These are phyloP conservation scores for Alternaria ventricosa DNA, from an alignment of 2,329 filamentous ascomycete species.

Conservation along the genomic window DNA sequence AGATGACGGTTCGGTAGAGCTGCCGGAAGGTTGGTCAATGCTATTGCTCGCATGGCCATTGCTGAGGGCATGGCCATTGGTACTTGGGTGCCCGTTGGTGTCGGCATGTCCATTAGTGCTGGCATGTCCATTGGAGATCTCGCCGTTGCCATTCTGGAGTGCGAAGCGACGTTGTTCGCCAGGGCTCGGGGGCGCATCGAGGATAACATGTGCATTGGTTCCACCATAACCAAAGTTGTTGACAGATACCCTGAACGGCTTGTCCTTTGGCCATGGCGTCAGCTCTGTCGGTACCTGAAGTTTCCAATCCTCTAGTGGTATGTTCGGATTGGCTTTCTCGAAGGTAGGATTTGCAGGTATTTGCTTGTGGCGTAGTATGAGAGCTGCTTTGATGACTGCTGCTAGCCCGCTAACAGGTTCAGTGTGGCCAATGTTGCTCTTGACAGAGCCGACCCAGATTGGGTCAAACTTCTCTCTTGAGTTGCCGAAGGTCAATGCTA, in stretches of 20 bases:
- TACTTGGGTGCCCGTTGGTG: background rate
- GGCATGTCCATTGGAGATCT: background rate
- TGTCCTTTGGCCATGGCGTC: slow-evolving; percentile 11
- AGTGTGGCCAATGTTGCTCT: slow-evolving; percentile 10
- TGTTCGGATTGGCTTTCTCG: slow-evolving; percentile 4
- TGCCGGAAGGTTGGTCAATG: background rate
- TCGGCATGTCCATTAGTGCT: background rate
- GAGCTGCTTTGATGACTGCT: slow-evolving; percentile 5
- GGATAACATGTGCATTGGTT: slow-evolving; percentile 31
- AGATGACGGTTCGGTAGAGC: background rate
- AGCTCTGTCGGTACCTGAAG: slow-evolving; percentile 6
- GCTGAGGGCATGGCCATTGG: background rate
- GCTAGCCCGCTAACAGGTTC: slow-evolving; percentile 8
- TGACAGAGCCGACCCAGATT: slow-evolving; percentile 9
- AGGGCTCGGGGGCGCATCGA: slow-evolving; percentile 18
- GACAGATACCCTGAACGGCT: slow-evolving; percentile 4
- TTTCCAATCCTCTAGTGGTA: background rate
- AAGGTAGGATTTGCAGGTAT: slow-evolving; percentile 5
- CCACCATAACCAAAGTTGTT: slow-evolving; percentile 28
- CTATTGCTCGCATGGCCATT: background rate
- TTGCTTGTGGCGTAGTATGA: background rate
- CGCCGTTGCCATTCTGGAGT: background rate
- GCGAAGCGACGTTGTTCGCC: slow-evolving; percentile 1
- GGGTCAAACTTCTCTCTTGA: background rate
- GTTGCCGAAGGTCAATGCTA: background rate